Percentiles rank a stretch among this genome's conserved stretches.
Evolutionary conservation across 768 basidiomycete species (phyloP).

Genomic region (Tricholoma flavovirens): DNA sequence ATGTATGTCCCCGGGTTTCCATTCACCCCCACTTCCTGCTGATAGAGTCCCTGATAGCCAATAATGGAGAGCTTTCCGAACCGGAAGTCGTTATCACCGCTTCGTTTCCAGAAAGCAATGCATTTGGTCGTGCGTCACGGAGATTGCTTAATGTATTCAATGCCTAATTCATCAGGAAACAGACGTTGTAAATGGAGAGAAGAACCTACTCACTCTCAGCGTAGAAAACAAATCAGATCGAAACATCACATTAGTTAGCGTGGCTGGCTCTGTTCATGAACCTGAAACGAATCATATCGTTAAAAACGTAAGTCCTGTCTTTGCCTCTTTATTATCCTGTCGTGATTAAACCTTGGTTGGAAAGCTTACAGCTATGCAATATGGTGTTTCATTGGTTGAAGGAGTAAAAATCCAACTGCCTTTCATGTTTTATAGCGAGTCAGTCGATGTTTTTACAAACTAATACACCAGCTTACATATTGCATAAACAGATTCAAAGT

Average conservation of each 20-base stretch:
- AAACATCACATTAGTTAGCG: constrained; percentile 61
- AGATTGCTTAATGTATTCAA: background rate
- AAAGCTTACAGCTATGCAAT: constrained; percentile 56
- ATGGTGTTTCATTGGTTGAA: constrained; percentile 46
- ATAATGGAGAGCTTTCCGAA: constrained; percentile 31
- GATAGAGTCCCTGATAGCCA: constrained; percentile 11
- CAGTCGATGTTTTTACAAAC: constrained; percentile 23
- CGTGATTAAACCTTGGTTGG: constrained; percentile 3
- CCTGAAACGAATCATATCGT: constrained; percentile 56
- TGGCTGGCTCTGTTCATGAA: constrained; percentile 65
- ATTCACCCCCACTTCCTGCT: background rate
- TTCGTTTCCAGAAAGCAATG: constrained; percentile 65
- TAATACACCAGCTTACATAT: constrained; percentile 10
- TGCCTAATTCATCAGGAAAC: constrained; percentile 15
- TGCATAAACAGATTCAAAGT: constrained; percentile 53
- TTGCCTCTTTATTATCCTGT: background rate
- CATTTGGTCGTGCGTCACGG: constrained; percentile 63
- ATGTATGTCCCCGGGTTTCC: constrained; percentile 13
- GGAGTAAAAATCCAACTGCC: constrained; percentile 60
- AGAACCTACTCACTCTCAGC: constrained; percentile 56
- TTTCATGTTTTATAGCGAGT: constrained; percentile 81
- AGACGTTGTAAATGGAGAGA: constrained; percentile 85
- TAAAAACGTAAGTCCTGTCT: constrained; percentile 57
- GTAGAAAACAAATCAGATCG: constrained; percentile 74
- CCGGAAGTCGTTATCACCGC: constrained; percentile 52